Evolutionary conservation across 352 stramenopile species (phyloP), one percentile per base, ranked within the genome.

Genomic region (Phytophthora sp.): DNA sequence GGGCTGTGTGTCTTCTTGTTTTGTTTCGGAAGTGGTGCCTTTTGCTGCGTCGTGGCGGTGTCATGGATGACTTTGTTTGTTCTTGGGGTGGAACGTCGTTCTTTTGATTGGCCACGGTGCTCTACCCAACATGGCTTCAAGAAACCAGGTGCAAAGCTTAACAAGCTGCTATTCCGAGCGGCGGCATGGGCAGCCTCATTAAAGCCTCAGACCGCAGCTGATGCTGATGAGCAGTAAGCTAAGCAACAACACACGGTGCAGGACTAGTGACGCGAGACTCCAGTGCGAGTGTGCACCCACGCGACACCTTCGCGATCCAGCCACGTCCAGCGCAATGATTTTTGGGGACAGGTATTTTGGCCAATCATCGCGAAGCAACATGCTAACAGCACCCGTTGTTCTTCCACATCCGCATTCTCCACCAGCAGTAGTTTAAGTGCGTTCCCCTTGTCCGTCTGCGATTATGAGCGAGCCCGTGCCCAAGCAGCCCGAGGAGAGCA

Each of bases 391-490:
- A 24, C 31, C 16, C 42, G 16, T 57, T 61, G 24, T 65, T 69
- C 59, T 68, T 72, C 44, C 64, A 65, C 33, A 66, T 58, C 41
- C 11, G 23, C 44, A 57, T 66, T 69, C 42, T 60, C 64, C 44
- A 29, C 57, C 39, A 54, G 53, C 33, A 71, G 36, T 38, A 29
- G 12, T n/a, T n/a, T n/a, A n/a, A n/a, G 15, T 2, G 42, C 18
- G 3, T 42, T 18, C 47, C 46, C 47, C 31, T 42, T 21, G 21
- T 41, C 23, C 44, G 11, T 33, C 51, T 20, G 27, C 9, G 12
- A 65, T 35, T 47, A 93, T 90, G 82, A 88, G 74, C 63, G 74
- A 84, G 38, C 52, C 74, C 4, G 69, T 84, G 65, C 66, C 78
- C 7, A 84, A 84, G 30, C 57, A 79, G 56, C 87, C 82, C 11